Percentiles rank a stretch among this genome's conserved stretches.
Evolutionary conservation across 306 rosid genomes (phyloP).

Genomic region (Prunus davidiana): DNA sequence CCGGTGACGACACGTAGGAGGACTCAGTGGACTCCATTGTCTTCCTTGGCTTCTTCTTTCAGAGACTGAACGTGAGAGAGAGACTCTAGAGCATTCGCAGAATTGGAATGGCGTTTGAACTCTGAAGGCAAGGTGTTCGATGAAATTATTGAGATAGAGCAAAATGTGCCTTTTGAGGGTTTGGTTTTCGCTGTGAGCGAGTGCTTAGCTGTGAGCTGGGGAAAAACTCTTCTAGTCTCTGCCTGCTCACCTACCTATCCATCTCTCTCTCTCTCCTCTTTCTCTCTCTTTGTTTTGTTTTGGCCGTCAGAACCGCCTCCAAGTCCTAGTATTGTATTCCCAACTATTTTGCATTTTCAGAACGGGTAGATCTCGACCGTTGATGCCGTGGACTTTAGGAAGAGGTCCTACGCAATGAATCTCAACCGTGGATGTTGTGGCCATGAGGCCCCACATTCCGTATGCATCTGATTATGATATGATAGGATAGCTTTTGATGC

Average conservation of each 20-base stretch:
- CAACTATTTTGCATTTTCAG: background rate
- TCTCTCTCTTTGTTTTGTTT: background rate
- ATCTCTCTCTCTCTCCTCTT: background rate
- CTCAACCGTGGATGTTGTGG: background rate
- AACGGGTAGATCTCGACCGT: background rate
- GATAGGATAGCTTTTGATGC: background rate
- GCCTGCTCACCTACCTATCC: background rate
- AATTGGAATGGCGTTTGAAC: slow-evolving; percentile 8
- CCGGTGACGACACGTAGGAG: slow-evolving; percentile 89
- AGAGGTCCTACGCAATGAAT: background rate
- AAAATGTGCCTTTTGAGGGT: background rate
- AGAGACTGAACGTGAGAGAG: background rate
- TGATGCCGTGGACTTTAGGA: fast-evolving
- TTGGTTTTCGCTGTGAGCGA: background rate
- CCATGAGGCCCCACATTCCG: background rate
- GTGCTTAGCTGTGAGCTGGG: slow-evolving; percentile 1
- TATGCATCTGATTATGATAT: background rate
- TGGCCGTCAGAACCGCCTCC: slow-evolving; percentile 34
- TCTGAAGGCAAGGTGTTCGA: background rate
- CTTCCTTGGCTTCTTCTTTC: slow-evolving; percentile 28
- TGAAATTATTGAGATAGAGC: background rate
- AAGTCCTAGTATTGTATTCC: background rate
- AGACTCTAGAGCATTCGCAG: slow-evolving; percentile 10
- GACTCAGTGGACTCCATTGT: slow-evolving; percentile 90
- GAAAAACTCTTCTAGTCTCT: background rate